Evolutionary conservation across 139 green algal species (phyloP), one percentile per base, ranked within the genome.

Genomic region (Klebsormidium nitens): DNA sequence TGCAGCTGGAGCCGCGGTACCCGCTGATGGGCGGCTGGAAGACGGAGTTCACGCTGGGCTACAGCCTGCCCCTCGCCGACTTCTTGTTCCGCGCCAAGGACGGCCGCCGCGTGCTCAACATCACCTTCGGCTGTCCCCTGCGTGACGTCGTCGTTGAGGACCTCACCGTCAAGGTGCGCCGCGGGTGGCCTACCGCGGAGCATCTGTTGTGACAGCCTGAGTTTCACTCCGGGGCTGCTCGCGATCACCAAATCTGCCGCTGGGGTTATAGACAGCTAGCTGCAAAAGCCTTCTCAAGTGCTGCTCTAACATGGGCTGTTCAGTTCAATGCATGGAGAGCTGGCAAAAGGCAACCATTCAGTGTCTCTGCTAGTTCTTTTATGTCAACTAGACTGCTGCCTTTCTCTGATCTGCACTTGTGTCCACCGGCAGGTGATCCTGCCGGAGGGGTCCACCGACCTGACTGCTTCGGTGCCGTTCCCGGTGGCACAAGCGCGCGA

Each of bases 11-110:
- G 35, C 86, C 88, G 48, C 78, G 91, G 28, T 96, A 89, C 78
- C 91, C 91, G 0, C 66, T 96, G 11, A 82, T 93, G 64, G 89
- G 89, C 48, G 91, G 91, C 36, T 96, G 91, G 91, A 85, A 86
- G 75, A 37, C 36, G 11, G 71, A 19, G 71, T 91, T 91, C 38
- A 56, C 75, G 0, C 79, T 89, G 49, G 81, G 89, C 11, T 95
- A 88, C 71, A 85, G 74, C 56, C 52, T 95, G 69, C 87, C 89
- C n/a, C 74, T 95, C 2, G 50, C 11, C 29, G 66, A 42, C 14
- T 67, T 78, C 26, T 62, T 85, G 2, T 65, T 57, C 23, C 68
- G 55, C 37, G 42, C 67, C 4, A 36, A 19, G 6, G 57, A 50
- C 8, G 66, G 69, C 26, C 4, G 37, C 3, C 62, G 31, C 8